Evolutionary conservation across 768 basidiomycete species (phyloP).

Genomic region (Daedaleopsis sinensis): DNA sequence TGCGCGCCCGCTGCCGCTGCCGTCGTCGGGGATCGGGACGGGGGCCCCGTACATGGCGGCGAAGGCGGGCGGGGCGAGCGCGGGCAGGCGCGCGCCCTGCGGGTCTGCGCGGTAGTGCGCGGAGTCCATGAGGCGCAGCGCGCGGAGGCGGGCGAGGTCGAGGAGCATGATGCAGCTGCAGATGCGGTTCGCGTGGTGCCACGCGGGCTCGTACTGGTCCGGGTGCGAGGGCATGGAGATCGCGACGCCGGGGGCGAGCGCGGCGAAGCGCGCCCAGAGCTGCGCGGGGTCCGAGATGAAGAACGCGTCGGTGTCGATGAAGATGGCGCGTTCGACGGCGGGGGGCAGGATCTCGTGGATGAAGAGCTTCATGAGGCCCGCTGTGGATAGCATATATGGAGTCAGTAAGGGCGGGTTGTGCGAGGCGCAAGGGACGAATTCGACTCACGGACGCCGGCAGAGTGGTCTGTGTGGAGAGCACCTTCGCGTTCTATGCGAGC

Average conservation of each 20-base stretch:
- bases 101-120: constrained; percentile 34
- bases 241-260: constrained; percentile 38
- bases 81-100: constrained; percentile 8
- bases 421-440: background rate
- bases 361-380: constrained; percentile 56
- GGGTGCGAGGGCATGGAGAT: constrained; percentile 50
- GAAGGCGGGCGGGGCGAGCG: constrained; percentile 47
- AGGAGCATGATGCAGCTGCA: constrained; percentile 59
- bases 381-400: constrained; percentile 25
- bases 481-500: constrained; percentile 51
- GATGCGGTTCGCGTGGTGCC: constrained; percentile 50
- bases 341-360: constrained; percentile 52
- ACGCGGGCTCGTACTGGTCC: constrained; percentile 41
- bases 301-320: constrained; percentile 54
- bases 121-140: constrained; percentile 51
- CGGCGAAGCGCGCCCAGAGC: constrained; percentile 46
- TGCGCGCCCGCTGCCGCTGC: constrained; percentile 31
- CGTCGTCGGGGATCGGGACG: no score
- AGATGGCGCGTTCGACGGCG: constrained; percentile 47
- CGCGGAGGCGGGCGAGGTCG: constrained; percentile 47
- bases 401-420: background rate
- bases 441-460: constrained; percentile 50
- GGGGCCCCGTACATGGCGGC: constrained; percentile 46
- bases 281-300: constrained; percentile 50
- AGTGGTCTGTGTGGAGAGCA: constrained; percentile 46